These are phyloP conservation scores for Verticillium alfalfae DNA, from an alignment of 2,329 filamentous ascomycete species.

Conservation along the genomic window DNA sequence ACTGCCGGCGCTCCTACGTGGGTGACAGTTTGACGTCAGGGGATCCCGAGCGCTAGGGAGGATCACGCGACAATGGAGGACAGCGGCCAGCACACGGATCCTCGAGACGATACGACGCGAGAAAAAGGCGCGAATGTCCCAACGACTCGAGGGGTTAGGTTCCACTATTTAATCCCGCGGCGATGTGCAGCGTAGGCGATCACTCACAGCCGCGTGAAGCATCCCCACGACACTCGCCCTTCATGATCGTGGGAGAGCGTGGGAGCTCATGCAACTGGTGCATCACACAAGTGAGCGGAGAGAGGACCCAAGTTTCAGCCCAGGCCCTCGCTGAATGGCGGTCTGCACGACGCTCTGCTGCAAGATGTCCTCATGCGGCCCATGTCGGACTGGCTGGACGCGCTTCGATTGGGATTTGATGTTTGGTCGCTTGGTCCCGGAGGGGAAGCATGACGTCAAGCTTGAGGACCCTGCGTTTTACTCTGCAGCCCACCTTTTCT, in stretches of 20 bases:
- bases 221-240: not conserved
- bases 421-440: not conserved
- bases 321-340: not conserved
- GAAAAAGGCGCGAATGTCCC: not conserved
- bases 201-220: not conserved
- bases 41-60: not conserved
- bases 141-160: not conserved
- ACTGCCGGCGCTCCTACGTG: not conserved
- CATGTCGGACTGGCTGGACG: not conserved
- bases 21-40: not conserved
- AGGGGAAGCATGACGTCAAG: constrained; percentile 1
- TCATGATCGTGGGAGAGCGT: not conserved
- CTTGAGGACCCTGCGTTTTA: not conserved
- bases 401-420: not conserved
- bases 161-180: not conserved
- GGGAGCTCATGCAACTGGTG: not conserved
- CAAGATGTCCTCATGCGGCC: not conserved
- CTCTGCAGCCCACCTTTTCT: not conserved
- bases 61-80: not conserved
- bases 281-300: not conserved
- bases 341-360: not conserved
- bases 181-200: not conserved
- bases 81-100: not conserved
- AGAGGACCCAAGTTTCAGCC: not conserved
- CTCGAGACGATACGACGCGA: not conserved